Conservation (phyloP, 2,329 filamentous ascomycete genomes). For the Fusarium virguliforme region DNA sequence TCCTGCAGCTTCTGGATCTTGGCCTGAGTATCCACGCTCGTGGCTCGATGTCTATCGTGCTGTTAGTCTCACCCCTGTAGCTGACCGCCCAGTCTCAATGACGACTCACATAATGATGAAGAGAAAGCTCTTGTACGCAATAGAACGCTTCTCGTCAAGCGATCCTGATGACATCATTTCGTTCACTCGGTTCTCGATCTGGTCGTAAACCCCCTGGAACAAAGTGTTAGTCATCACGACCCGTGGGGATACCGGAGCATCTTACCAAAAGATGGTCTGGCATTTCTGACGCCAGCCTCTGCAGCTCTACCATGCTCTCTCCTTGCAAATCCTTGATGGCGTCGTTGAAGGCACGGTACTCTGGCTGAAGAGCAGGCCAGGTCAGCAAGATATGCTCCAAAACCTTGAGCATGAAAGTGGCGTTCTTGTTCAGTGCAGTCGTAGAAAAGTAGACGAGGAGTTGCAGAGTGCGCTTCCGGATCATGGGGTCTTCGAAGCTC, state of each 20-base stretch:
- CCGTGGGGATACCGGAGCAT: background rate
- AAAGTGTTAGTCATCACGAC: constrained; percentile 18
- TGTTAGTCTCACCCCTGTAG: constrained; percentile 28
- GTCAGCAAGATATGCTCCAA: constrained; percentile 92
- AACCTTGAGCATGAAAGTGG: constrained; percentile 88
- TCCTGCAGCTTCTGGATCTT: constrained; percentile 80
- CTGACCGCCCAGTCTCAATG: background rate
- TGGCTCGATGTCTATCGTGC: constrained; percentile 79
- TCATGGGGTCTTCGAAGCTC: constrained; percentile 86
- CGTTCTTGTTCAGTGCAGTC: constrained; percentile 82
- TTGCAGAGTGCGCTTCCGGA: constrained; percentile 86
- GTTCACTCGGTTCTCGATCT: constrained; percentile 86
- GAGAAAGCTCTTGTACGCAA: constrained; percentile 90
- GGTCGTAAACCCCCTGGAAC: constrained; percentile 82
- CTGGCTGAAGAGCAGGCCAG: constrained; percentile 80
- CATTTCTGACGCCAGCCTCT: constrained; percentile 90
- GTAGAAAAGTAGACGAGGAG: constrained; percentile 89
- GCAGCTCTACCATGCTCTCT: constrained; percentile 88
- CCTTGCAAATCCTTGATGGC: constrained; percentile 90
- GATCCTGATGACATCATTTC: constrained; percentile 82
- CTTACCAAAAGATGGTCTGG: constrained; percentile 87
- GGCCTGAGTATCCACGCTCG: constrained; percentile 78
- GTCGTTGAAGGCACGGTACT: constrained; percentile 84
- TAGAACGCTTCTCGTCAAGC: constrained; percentile 85
- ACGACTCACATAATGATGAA: constrained; percentile 86